phyloP scores from a whole-genome alignment of 2,329 filamentous ascomycete genomes.

The Sclerotinia nivalis region DNA sequence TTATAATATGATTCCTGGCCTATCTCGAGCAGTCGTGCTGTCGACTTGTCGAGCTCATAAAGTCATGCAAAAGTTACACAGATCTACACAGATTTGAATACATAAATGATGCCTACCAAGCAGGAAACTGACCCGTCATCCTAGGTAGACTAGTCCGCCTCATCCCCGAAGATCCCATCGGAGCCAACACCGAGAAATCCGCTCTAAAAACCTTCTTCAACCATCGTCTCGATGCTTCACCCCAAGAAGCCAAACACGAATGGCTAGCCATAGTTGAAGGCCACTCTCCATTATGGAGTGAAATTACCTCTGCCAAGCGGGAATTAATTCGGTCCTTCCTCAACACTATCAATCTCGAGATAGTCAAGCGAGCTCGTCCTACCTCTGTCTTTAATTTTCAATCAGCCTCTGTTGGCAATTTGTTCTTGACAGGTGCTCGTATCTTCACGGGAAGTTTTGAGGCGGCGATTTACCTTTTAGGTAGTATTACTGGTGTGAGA shows the following conservation, averaged over 20 bases:
- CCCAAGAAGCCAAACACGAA: conserved; percentile 65
- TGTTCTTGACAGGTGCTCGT: conserved; percentile 81
- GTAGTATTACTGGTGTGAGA: conserved; percentile 82
- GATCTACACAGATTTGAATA: no score
- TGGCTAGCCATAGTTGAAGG: conserved; percentile 91
- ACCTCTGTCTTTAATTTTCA: conserved; percentile 76
- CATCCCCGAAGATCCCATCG: conserved; percentile 65
- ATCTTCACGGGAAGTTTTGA: conserved; percentile 93
- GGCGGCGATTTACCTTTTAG: conserved; percentile 85
- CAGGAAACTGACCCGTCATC: not conserved
- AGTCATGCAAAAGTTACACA: no score
- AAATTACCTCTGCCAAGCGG: conserved; percentile 68
- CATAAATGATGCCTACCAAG: no score
- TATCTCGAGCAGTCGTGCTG: not conserved
- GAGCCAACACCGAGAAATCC: conserved; percentile 58
- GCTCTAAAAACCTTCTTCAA: conserved; percentile 87
- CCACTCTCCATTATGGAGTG: conserved; percentile 68
- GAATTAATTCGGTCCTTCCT: conserved; percentile 77
- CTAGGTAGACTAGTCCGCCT: conserved; percentile 83
- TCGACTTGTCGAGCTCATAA: not conserved
- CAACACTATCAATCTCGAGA: conserved; percentile 75
- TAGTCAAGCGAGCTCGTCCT: conserved; percentile 72
- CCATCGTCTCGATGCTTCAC: conserved; percentile 69
- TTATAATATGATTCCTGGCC: not conserved
- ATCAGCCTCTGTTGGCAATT: conserved; percentile 73